Evolutionary conservation across 108 stramenopile genomes (phyloP).

Genomic region (Pseudonitzschia multistriata): DNA sequence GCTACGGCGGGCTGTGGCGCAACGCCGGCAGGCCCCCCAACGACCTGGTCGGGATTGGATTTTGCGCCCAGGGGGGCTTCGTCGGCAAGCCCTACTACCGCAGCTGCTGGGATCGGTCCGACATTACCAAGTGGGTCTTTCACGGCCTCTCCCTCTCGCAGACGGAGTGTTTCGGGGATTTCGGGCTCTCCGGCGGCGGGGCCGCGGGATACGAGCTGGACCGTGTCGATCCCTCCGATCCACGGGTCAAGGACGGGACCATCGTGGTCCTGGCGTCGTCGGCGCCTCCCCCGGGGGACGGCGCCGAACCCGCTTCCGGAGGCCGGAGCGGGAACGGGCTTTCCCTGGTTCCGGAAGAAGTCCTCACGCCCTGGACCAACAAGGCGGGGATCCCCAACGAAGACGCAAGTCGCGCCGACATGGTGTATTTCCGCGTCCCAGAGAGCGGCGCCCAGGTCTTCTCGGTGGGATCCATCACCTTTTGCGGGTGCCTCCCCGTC

Average conservation of each 20-base stretch:
- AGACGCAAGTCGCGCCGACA: constrained; percentile 33
- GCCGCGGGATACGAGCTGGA: constrained; percentile 41
- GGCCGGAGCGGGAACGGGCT: too few relatives aligned
- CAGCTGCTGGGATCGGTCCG: constrained; percentile 9
- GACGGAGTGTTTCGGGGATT: constrained; percentile 15
- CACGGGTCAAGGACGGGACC: background rate
- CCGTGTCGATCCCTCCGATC: constrained; percentile 15
- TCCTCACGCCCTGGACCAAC: constrained; percentile 28
- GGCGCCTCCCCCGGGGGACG: background rate
- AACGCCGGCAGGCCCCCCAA: constrained; percentile 24
- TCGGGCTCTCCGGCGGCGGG: constrained; percentile 27
- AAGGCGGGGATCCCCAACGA: constrained; percentile 20
- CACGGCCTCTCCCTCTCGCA: background rate
- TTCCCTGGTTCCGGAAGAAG: constrained; percentile 34
- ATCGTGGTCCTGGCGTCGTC: constrained; percentile 24
- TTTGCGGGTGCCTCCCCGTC: constrained; percentile 31
- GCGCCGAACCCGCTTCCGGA: too few relatives aligned
- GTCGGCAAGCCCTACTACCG: constrained; percentile 10
- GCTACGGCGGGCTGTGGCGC: constrained; percentile 34
- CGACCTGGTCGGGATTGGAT: constrained; percentile 28
- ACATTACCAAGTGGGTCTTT: constrained; percentile 21
- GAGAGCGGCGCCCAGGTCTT: constrained; percentile 20
- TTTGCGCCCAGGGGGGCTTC: constrained; percentile 35
- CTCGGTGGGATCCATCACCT: constrained; percentile 36
- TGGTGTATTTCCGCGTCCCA: constrained; percentile 19